Evolutionary conservation across 1,284 basidiomycete genomes (phyloP), one percentile per base, ranked within the genome.

Genomic region (Trametes hirsuta): DNA sequence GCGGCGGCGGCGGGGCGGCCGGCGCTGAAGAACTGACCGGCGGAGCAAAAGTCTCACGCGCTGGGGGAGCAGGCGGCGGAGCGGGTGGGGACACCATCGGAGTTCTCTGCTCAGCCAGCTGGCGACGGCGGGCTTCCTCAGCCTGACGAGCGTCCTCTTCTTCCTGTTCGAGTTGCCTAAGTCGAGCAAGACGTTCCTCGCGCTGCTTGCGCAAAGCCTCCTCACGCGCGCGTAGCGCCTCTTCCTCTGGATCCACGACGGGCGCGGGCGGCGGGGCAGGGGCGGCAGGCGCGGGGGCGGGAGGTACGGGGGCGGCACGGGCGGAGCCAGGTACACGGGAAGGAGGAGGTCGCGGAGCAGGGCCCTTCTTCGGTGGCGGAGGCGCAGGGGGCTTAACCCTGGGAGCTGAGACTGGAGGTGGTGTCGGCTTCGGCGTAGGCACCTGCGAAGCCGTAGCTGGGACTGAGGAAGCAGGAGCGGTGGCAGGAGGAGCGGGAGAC

Each of bases 81-180:
- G 73, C 67, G 35, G 76, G 69, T 12, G 75, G 69, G 3, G 74
- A 64, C 15, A 49, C 55, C 14, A 60, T 54, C 4, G 60, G 58
- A 15, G 48, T 44, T 39, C 51, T 58, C 55, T 63, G 52, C 15
- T 59, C 61, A 4, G 56, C 53, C 18, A 62, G 56, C 53, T 53
- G 56, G 14, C 62, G 66, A 18, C 58, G 59, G 40, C 64, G 63
- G 36, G 64, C 53, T 51, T 68, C 64, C 48, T 69, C 68, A 6
- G 63, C 60, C 18, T 56, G 53, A 44, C 66, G 63, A 62, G 83
- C 81, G 70, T 91, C 88, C 68, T 87, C 86, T 66, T 93, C 90
- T 69, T 93, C 86, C 62, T 79, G 76, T 73, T 94, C 90, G 5
- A 94, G 79, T 67, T 84, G 81, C 49, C 85, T 82, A 47, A 93